Evolutionary conservation across 106 monocot species (phyloP), one percentile per base, ranked within the genome.

Genomic region (Allium sativum): DNA sequence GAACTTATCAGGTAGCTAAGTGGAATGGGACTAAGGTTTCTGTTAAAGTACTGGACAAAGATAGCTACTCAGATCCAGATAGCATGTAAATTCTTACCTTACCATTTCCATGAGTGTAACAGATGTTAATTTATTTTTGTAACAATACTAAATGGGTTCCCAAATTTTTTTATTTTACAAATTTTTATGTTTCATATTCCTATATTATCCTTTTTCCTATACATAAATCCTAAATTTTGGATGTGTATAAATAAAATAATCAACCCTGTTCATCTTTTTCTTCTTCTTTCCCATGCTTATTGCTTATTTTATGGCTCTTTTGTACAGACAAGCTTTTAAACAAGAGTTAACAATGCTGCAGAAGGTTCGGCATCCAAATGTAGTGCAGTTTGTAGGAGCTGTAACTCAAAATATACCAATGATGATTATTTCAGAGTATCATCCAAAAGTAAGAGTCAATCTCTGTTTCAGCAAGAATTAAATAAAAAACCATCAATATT

Each of bases 381-480:
- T 95, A 62, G 77, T 90, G 53, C 90, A 84, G 58, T 95, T 95
- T 87, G 81, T 95, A 31, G 95, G 95, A 42, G 90, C 95, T 71
- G 82, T 95, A 59, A 95, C 95, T 12, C 90, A 95, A 73, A 81
- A 90, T 76, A 64, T 77, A 40, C 95, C 95, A 7, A 90, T 95
- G 96, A 96, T 96, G 87, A 91, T 91, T 59, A 82, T 96, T 67
- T 84, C 87, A 14, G 96, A 96, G 63, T 87, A 81, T 70, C 87
- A 83, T 79, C 77, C 73, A 64, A 84, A 80, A 76, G 95, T 90
- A 74, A 77, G 85, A 46, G 48, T 17, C 12, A 46, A 46, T 62
- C 47, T 10, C 45, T 62, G 47, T 9, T 45, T 18, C 46, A 62
- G 10, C 64, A 50, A 45, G 15, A 11, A 40, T 40, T 64, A 12